A percentile compares a stretch with the other conserved stretches of the same genome.
phyloP scores from a whole-genome alignment of 2,329 filamentous ascomycete genomes.

The Endocalyx cinctus region DNA sequence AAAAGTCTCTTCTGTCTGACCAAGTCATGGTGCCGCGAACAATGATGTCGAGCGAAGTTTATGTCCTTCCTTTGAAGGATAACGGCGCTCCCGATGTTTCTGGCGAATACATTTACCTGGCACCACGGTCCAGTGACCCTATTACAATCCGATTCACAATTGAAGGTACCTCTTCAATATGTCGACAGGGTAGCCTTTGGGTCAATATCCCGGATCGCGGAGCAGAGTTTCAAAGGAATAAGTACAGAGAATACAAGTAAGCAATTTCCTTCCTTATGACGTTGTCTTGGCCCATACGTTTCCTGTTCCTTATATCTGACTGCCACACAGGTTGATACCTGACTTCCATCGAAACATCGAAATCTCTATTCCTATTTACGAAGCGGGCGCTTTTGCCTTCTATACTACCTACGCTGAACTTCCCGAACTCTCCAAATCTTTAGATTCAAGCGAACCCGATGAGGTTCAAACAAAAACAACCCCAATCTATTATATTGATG shows the following conservation, averaged over 20 bases:
- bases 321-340: constrained; percentile 63
- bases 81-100: constrained; percentile 86
- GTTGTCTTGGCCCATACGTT: too few relatives aligned
- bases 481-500: constrained; percentile 84
- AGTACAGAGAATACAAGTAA: constrained; percentile 87
- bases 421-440: constrained; percentile 65
- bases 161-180: constrained; percentile 93
- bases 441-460: constrained; percentile 40
- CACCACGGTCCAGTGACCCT: constrained; percentile 66
- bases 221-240: constrained; percentile 68
- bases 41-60: constrained; percentile 68
- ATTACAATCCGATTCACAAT: constrained; percentile 85
- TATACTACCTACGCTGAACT: constrained; percentile 90
- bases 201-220: constrained; percentile 85
- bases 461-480: constrained; percentile 61
- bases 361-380: constrained; percentile 80
- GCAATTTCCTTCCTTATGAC: constrained; percentile 24
- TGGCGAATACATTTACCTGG: constrained; percentile 87
- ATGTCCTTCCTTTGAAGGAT: constrained; percentile 86
- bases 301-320: constrained; percentile 5
- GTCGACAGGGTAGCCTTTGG: constrained; percentile 90
- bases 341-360: constrained; percentile 91
- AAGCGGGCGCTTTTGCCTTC: constrained; percentile 86
- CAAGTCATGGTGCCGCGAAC: constrained; percentile 58
- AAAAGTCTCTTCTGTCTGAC: too few relatives aligned